Conservation (phyloP, 139 green algal genomes). For the Tetraselmis chui region DNA sequence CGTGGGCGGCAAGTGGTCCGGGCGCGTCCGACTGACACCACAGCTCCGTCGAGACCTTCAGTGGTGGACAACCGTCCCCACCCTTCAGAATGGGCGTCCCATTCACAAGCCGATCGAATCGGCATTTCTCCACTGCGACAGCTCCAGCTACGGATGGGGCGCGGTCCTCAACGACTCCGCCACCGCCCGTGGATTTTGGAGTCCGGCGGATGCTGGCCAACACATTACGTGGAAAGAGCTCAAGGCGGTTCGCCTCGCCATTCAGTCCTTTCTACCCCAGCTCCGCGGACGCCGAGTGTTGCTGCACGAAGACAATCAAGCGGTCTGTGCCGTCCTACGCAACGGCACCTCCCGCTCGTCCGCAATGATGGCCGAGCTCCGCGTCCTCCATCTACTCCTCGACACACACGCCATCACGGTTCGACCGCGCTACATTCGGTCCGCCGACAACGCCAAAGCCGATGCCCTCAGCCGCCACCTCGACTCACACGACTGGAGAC, state of each 20-base stretch:
- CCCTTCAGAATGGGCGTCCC: background rate
- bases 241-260: background rate
- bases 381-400: background rate
- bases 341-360: background rate
- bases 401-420: background rate
- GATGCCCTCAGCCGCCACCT: background rate
- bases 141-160: background rate
- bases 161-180: background rate
- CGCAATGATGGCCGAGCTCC: background rate
- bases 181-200: background rate
- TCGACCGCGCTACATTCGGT: background rate
- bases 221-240: background rate
- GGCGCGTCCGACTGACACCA: background rate
- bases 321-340: background rate
- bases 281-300: background rate
- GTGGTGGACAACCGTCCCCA: background rate
- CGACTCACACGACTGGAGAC: background rate
- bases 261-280: background rate
- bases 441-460: background rate
- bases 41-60: background rate
- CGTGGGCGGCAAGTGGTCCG: background rate
- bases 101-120: background rate
- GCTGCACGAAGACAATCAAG: background rate
- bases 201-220: background rate
- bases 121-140: background rate